phyloP scores from a whole-genome alignment of 805 yeast species.

The Starmera quercuum region DNA sequence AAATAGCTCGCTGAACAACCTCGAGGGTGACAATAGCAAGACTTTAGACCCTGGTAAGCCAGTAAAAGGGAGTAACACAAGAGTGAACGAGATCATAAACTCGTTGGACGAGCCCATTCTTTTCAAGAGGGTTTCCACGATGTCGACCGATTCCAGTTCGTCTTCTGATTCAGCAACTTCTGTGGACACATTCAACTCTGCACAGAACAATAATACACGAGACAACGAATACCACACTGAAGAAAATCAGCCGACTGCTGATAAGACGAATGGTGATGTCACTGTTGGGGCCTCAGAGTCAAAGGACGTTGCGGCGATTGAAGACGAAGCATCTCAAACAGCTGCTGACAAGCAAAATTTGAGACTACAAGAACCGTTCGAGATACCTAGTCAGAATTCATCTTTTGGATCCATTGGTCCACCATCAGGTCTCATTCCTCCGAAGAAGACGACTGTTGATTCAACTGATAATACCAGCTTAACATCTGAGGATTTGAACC shows the following conservation, averaged over 20 bases:
- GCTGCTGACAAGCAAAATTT: not conserved
- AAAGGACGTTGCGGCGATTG: not conserved
- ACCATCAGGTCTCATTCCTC: too few species aligned
- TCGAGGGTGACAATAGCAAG: constrained; percentile 17
- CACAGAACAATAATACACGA: not conserved
- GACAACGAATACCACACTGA: not conserved
- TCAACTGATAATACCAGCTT: not conserved
- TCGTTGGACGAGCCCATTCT: constrained; percentile 33
- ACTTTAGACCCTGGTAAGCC: constrained; percentile 43
- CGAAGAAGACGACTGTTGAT: not conserved
- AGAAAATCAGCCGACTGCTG: not conserved
- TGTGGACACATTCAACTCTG: constrained; percentile 10
- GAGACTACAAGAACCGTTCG: not conserved
- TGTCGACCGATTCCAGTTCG: constrained; percentile 23
- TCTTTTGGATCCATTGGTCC: too few species aligned
- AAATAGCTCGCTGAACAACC: constrained; percentile 3
- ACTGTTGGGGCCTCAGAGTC: not conserved
- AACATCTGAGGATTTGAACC: not conserved
- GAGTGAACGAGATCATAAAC: constrained; percentile 15
- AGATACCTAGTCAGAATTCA: too few species aligned
- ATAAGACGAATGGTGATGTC: not conserved
- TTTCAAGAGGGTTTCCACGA: constrained; percentile 33
- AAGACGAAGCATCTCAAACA: too few species aligned
- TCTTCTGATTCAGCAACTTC: constrained; percentile 7
- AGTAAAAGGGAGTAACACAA: constrained; percentile 5